Conservation (phyloP, 208 protist genomes). For the Leishmania arabica region DNA sequence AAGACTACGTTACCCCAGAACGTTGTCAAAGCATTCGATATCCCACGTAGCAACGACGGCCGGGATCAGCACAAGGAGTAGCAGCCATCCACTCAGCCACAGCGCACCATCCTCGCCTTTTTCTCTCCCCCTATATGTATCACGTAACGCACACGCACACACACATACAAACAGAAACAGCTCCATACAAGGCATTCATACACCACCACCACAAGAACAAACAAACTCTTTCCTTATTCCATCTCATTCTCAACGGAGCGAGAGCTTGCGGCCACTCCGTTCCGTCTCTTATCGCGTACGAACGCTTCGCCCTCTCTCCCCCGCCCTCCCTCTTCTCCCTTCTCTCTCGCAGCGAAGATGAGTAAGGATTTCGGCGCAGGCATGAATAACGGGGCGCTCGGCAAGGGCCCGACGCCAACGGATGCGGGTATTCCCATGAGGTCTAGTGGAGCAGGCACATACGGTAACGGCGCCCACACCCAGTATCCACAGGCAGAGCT, state of each 20-base stretch:
- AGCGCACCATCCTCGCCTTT: neutral
- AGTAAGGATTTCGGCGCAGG: constrained; percentile 5
- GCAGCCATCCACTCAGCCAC: neutral
- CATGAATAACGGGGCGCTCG: constrained; percentile 3
- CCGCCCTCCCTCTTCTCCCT: too few relatives aligned
- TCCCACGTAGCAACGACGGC: neutral
- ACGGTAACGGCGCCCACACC: constrained; percentile 7
- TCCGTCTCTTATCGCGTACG: neutral
- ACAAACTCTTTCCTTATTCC: too few relatives aligned
- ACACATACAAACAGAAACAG: neutral
- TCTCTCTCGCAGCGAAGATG: neutral
- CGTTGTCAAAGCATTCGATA: neutral
- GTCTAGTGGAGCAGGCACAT: neutral
- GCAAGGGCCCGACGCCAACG: constrained; percentile 4
- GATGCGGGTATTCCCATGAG: constrained; percentile 16
- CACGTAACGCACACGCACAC: neutral
- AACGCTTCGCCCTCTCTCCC: neutral
- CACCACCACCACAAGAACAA: too few relatives aligned
- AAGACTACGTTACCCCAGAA: too few relatives aligned
- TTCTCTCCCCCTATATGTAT: neutral
- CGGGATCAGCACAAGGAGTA: neutral
- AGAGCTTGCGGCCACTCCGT: neutral
- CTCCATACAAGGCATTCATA: neutral
- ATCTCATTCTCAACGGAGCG: too few relatives aligned
- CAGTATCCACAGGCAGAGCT: constrained; percentile 49